A percentile compares a stretch with the other conserved stretches of the same genome.
These are phyloP conservation scores for Annulohypoxylon moriforme DNA, from an alignment of 495 filamentous ascomycete species.

Conservation along the genomic window DNA sequence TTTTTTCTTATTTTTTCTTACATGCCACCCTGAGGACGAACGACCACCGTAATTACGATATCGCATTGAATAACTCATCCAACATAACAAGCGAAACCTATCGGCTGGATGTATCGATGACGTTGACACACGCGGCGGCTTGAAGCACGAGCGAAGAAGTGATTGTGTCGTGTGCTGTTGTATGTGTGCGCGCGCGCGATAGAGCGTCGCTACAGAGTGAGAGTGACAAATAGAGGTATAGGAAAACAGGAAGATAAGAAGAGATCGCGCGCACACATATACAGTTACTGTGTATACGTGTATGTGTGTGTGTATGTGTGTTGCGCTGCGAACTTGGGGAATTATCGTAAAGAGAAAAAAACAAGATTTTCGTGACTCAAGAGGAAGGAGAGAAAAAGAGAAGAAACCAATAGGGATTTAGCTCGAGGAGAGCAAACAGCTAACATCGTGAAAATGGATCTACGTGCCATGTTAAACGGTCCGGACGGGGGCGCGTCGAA, in stretches of 20 bases:
- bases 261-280: constrained; percentile 17
- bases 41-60: constrained; percentile 12
- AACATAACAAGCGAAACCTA: background rate
- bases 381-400: constrained; percentile 13
- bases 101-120: constrained; percentile 36
- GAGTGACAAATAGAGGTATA: background rate
- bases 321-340: constrained; percentile 23
- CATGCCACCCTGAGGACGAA: constrained; percentile 8
- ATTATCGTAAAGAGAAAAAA: constrained; percentile 10
- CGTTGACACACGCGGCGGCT: constrained; percentile 14
- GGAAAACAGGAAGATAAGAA: background rate
- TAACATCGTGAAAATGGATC: constrained; percentile 61
- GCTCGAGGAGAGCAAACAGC: constrained; percentile 40
- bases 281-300: constrained; percentile 8
- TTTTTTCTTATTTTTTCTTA: constrained; percentile 4
- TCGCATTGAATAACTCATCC: constrained; percentile 21
- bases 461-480: constrained; percentile 66
- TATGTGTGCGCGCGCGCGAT: constrained; percentile 27
- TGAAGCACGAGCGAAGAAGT: constrained; percentile 35
- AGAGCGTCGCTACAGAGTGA: constrained; percentile 16
- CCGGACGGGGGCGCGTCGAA: constrained; percentile 52
- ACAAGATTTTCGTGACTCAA: constrained; percentile 18
- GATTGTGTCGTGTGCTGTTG: constrained; percentile 23
- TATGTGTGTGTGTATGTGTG: constrained; percentile 15
- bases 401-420: constrained; percentile 20